Evolutionary conservation across 2,329 filamentous ascomycete species (phyloP).

Genomic region (Pseudogymnoascus sp.): DNA sequence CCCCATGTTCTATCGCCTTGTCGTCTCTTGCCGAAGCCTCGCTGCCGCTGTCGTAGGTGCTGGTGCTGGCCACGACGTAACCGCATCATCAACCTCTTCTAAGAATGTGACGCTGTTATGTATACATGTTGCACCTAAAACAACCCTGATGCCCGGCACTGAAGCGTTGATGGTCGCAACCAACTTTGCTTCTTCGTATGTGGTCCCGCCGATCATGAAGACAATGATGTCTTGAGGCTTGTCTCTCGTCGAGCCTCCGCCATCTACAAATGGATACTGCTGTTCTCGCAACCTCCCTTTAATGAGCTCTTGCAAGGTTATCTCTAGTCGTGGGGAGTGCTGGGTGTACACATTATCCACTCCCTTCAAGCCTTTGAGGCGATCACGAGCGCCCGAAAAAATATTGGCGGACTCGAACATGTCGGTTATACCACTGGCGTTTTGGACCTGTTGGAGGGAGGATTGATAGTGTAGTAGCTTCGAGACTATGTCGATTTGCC

Average conservation of each 20-base stretch:
- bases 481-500: slow-evolving; percentile 68
- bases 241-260: slow-evolving; percentile 75
- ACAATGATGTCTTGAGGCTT: slow-evolving; percentile 95
- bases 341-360: slow-evolving; percentile 99
- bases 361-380: slow-evolving; percentile 90
- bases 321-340: slow-evolving; percentile 80
- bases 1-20: slow-evolving; percentile 18
- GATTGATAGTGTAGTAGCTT: slow-evolving; percentile 79
- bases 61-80: slow-evolving; percentile 75
- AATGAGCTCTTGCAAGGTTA: slow-evolving; percentile 83
- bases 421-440: slow-evolving; percentile 74
- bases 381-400: slow-evolving; percentile 76
- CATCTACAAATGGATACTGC: slow-evolving; percentile 89
- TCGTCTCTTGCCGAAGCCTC: slow-evolving; percentile 27
- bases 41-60: slow-evolving; percentile 27
- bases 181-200: slow-evolving; percentile 95
- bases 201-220: slow-evolving; percentile 88
- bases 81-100: slow-evolving; percentile 84
- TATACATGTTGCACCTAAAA: slow-evolving; percentile 78
- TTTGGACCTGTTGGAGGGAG: slow-evolving; percentile 70
- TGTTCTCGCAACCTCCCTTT: slow-evolving; percentile 81
- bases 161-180: slow-evolving; percentile 91
- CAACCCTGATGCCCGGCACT: slow-evolving; percentile 78
- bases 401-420: slow-evolving; percentile 88
- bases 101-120: slow-evolving; percentile 84